Base-by-base conservation (phyloP, 1,284 basidiomycete species). In the Sphagnurus paluster region DNA sequence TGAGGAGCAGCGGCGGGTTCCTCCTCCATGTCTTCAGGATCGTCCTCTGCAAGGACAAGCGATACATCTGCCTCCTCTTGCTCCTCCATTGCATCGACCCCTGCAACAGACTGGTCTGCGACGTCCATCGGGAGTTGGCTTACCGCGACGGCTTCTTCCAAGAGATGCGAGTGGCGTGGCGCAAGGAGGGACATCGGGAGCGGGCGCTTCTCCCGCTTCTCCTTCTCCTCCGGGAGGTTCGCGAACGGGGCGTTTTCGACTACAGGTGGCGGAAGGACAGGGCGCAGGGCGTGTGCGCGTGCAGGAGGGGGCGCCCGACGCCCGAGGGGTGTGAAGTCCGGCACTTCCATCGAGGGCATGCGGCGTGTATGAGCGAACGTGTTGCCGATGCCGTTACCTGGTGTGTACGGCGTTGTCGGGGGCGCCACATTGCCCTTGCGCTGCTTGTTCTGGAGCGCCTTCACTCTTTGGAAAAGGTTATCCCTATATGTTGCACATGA, bases 401-500 rank as follows among this genome's bases (percentile, higher is more conserved):
- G 56, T 25, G 60, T 52, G 41, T 56, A 62, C 2, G 71, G 69
- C 10, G 69, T 70, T 2, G 68, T 70, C 0, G 82, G 79, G 2
- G 79, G 76, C 2, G 82, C 82, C 39, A 76, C 66, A 19, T 74
- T 66, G 2, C 82, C 81, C 1, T 69, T 61, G 9, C 75, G 72
- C 56, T 87, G 87, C 56, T 84, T 87, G 52, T 73, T 78, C 58
- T 77, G 69, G 29, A 90, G 62, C 1, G 85, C 80, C 11, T 68
- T 66, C 3, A 75, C 69, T 32, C 87, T 74, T 47, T 74, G 66
- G 34, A 76, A 50, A 23, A 90, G 58, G 43, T 74, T 71, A 16
- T 76, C 72, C 39, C 87, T 89, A 46, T 5, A 4, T n/a, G 11
- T 33, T 14, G 30, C 3, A 28, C 25, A 39, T 9, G 34, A 42